Conservation (phyloP, 495 filamentous ascomycete species). For the Sphaerosporella brunnea region DNA sequence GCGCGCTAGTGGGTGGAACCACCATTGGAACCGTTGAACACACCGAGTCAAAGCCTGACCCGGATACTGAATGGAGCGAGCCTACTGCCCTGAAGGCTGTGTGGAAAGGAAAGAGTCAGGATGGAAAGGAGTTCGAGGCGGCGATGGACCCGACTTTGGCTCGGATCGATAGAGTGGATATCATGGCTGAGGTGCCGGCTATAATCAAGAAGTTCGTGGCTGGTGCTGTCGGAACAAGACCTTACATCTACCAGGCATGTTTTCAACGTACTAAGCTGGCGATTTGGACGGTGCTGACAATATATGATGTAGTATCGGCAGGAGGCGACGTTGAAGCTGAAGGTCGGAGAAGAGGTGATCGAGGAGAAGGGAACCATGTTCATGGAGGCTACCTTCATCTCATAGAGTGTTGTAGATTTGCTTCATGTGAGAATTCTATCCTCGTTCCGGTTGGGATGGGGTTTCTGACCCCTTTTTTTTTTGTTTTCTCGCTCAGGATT, state of each 20-base stretch:
- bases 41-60: conserved; percentile 46
- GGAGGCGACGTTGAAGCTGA: conserved; percentile 56
- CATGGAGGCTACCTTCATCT: conserved; percentile 80
- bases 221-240: conserved; percentile 71
- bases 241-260: conserved; percentile 88
- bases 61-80: conserved; percentile 74
- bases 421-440: no score
- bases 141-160: conserved; percentile 47
- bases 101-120: conserved; percentile 65
- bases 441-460: no score
- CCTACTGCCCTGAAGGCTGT: conserved; percentile 54
- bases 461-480: no score
- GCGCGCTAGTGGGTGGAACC: conserved; percentile 59
- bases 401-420: neutral
- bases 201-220: conserved; percentile 89
- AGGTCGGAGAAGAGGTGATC: conserved; percentile 58
- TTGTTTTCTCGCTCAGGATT: no score
- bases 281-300: conserved; percentile 4
- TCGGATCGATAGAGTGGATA: conserved; percentile 68
- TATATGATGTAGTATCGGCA: conserved; percentile 20
- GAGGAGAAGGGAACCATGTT: conserved; percentile 62
- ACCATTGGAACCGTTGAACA: conserved; percentile 45
- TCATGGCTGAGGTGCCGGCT: conserved; percentile 88
- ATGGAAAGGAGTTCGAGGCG: conserved; percentile 52
- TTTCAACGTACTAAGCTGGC: neutral